Base-by-base conservation (phyloP, 1,284 basidiomycete genomes). In the Leccinum solheimii region DNA sequence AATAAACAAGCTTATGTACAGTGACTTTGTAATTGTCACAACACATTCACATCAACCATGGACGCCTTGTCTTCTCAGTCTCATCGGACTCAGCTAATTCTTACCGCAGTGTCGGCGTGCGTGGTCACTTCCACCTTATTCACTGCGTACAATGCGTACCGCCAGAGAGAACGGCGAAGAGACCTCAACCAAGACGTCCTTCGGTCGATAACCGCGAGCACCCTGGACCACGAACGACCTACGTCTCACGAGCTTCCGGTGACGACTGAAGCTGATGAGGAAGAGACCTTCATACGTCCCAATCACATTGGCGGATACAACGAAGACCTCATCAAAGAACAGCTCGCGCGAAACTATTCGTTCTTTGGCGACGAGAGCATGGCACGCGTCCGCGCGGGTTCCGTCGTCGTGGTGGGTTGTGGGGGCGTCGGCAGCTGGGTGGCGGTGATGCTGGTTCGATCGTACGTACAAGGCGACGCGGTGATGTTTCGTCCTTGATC, bases 351-450 rank as follows among this genome's bases (percentile, higher is more conserved):
- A 52, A 98, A 98, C 77, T 98, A 97, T 73, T 88, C 91, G 21
- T 98, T 99, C 78, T 90, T 99, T 55, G 95, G 95, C 0, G 93
- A 97, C 36, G 91, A 95, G 40, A 86, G 87, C 26, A 97, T 98
- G 94, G 73, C 78, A 11, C 87, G 86, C 68, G 83, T 99, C 50
- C 82, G 97, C 61, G 74, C 83, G 23, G 85, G 87, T 7, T 88
- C 83, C 19, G 95, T 98, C 3, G 93, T 95, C 21, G 81, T 99
- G 23, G 86, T 99, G 8, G 97, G 97, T 3, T 94, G 95, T 66
- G 97, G 97, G 61, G 97, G 97, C 5, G 97, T 99, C 1, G 96
- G 97, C 0, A 95, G 92, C 68, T 97, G 95, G 90, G 91, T 90
- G 27, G 95, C 97, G 6, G 86, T 97, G 34, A 98, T 98, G 95